phyloP scores from a whole-genome alignment of 2,329 filamentous ascomycete genomes.

The Purpureocillium lavendulum region DNA sequence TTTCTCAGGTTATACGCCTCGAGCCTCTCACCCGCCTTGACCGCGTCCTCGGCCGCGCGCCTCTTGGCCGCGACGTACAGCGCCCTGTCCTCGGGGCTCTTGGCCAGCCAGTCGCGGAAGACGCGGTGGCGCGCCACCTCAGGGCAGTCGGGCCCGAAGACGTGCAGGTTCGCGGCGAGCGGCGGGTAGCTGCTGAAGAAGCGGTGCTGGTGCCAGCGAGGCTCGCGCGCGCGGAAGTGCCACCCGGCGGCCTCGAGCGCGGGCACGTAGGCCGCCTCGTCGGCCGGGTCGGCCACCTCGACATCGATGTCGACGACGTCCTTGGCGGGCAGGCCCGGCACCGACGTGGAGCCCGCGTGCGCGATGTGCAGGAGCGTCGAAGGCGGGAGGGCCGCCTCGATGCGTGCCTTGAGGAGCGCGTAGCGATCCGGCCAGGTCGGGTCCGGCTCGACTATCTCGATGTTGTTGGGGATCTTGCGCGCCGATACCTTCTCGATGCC shows the following conservation, averaged over 20 bases:
- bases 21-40: slow-evolving; percentile 19
- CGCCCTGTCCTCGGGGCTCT: slow-evolving; percentile 25
- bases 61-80: slow-evolving; percentile 30
- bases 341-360: slow-evolving; percentile 42
- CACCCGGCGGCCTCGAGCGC: slow-evolving; percentile 35
- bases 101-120: slow-evolving; percentile 33
- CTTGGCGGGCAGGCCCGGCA: slow-evolving; percentile 41
- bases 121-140: slow-evolving; percentile 32
- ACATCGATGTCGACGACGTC: slow-evolving; percentile 44
- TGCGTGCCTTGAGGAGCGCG: slow-evolving; percentile 19
- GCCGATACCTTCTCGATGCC: slow-evolving; percentile 15
- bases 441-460: slow-evolving; percentile 27
- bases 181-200: slow-evolving; percentile 30
- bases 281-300: slow-evolving; percentile 27
- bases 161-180: slow-evolving; percentile 35
- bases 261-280: slow-evolving; percentile 33
- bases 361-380: slow-evolving; percentile 25
- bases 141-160: slow-evolving; percentile 33
- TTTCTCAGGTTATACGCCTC: slow-evolving; percentile 32
- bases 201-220: slow-evolving; percentile 37
- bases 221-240: slow-evolving; percentile 36
- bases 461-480: slow-evolving; percentile 12
- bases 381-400: slow-evolving; percentile 24
- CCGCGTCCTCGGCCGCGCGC: slow-evolving; percentile 21
- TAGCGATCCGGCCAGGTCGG: slow-evolving; percentile 27